Percentiles rank a stretch among this genome's conserved stretches.
Evolutionary conservation across 2,329 filamentous ascomycete species (phyloP).

Genomic region (Verticillium alfalfae): DNA sequence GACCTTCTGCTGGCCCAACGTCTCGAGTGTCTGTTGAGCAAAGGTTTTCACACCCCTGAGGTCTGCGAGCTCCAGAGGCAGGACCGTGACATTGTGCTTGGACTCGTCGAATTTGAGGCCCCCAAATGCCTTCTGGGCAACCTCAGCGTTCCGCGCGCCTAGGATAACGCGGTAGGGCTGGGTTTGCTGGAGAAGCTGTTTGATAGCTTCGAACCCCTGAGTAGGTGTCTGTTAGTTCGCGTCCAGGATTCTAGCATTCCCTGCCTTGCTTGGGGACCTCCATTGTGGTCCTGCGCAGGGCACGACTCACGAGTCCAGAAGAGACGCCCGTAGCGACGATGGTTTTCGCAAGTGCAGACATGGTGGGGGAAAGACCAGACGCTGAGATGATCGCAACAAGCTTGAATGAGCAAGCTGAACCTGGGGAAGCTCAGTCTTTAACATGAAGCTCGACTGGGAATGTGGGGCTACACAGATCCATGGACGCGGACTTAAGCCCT

Average conservation of each 20-base stretch:
- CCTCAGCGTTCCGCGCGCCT: slow-evolving; percentile 38
- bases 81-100: slow-evolving; percentile 34
- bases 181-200: slow-evolving; percentile 38
- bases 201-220: slow-evolving; percentile 48
- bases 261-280: neutral
- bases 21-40: slow-evolving; percentile 34
- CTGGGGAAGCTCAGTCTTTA: neutral
- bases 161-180: slow-evolving; percentile 44
- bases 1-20: slow-evolving; percentile 32
- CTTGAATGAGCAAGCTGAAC: neutral
- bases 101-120: slow-evolving; percentile 30
- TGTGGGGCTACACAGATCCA: neutral
- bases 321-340: slow-evolving; percentile 44
- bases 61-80: slow-evolving; percentile 43
- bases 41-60: slow-evolving; percentile 39
- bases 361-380: slow-evolving; percentile 10
- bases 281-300: neutral
- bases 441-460: neutral
- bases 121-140: slow-evolving; percentile 34
- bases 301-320: slow-evolving; percentile 37
- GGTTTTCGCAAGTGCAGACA: slow-evolving; percentile 38
- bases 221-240: neutral
- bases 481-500: neutral
- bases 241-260: neutral
- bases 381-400: neutral